Evolutionary conservation across 1,284 basidiomycete genomes (phyloP), one percentile per base, ranked within the genome.

Genomic region (Ustilago vetiveriae): DNA sequence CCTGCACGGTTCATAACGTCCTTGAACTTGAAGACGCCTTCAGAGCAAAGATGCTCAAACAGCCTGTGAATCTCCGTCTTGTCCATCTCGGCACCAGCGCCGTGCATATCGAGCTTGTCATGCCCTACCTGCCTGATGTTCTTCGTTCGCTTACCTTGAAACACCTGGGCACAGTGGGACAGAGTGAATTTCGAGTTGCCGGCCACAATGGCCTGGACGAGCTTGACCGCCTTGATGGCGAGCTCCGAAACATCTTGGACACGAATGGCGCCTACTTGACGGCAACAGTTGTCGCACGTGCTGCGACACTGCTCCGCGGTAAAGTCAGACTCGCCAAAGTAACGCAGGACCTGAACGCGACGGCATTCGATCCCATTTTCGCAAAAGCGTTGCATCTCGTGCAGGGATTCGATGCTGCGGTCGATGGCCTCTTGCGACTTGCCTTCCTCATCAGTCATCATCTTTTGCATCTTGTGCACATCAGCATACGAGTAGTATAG

Each of bases 311-410:
- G 64, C 10, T 79, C 82, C 27, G 84, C 77, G 53, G 87, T 85
- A 75, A 91, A 90, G 35, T 57, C 85, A 6, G 14, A 7, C 80
- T 92, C 90, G 60, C 74, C 77, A 73, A 87, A 88, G 79, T 91
- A 90, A 33, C 85, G 86, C 38, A 98, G 86, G 17, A 98, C 85
- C 76, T 92, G 91, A 3, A 87, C 86, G 2, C 96, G 89, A 9
- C 96, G 89, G 78, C 95, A 98, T 72, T 92, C 91, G 32, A 89
- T 88, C 56, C 88, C 86, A 82, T 97, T 93, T 53, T 84, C 82
- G 82, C 92, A 94, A 82, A 90, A 98, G 48, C 87, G 84, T 13
- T 89, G 85, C 37, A 91, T 87, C n/a, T 85, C 84, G 4, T 83
- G 78, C 26, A 91, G 81, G 26, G 86, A 86, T 21, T 86, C 85